phyloP scores from a whole-genome alignment of 1,139 yeast genomes.

The Yamadazyma atlantica region DNA sequence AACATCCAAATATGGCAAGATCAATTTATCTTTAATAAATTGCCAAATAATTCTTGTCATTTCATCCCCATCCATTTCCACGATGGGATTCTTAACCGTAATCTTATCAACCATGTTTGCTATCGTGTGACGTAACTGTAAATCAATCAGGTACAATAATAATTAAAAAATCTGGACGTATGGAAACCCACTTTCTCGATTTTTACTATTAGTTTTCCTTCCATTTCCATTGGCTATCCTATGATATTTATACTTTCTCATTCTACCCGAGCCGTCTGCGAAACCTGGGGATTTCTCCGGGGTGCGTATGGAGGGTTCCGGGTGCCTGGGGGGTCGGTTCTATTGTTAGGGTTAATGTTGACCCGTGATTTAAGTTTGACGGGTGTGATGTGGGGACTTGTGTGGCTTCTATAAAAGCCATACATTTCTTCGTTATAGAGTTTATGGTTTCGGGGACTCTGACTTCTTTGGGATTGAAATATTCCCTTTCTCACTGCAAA shows the following conservation, averaged over 20 bases:
- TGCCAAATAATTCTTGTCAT: conserved; percentile 94
- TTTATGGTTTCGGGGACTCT: no score
- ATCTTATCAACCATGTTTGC: conserved; percentile 45
- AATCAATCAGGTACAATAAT: not conserved
- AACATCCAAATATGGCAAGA: conserved; percentile 80
- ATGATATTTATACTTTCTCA: conserved; percentile 2
- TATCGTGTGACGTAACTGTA: not conserved
- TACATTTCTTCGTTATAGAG: no score
- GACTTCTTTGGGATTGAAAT: no score
- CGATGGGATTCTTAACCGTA: conserved; percentile 83
- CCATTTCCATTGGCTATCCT: conserved; percentile 1
- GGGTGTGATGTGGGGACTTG: no score
- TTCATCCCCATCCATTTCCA: conserved; percentile 96
- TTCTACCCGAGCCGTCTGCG: not conserved
- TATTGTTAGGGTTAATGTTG: no score
- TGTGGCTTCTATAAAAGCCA: no score
- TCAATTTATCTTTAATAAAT: conserved; percentile 75
- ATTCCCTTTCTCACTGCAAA: no score
- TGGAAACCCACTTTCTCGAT: no score
- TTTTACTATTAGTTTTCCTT: not conserved
- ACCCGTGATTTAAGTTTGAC: no score
- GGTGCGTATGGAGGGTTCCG: not conserved
- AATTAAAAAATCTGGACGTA: not conserved
- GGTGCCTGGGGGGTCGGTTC: not conserved
- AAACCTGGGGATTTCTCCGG: conserved; percentile 3